phyloP scores from a whole-genome alignment of 176 grass and related monocot species.

The Microstegium vimineum region DNA sequence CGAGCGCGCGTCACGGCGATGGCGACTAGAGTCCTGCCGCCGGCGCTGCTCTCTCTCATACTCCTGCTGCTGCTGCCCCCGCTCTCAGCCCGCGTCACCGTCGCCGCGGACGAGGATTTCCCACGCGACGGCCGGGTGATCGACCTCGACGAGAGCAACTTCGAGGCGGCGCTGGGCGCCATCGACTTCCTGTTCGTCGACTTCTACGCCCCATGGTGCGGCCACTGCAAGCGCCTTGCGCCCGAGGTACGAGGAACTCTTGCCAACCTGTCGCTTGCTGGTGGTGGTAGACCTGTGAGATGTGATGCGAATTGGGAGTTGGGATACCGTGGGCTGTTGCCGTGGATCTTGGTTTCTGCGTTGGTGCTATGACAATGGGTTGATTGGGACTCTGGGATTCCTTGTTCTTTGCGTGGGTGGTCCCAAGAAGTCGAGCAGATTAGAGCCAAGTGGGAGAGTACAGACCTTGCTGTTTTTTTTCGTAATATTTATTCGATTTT shows the following conservation, averaged over 20 bases:
- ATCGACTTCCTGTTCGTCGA: slow-evolving; percentile 88
- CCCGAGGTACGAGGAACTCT: slow-evolving; percentile 54
- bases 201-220: slow-evolving; percentile 95
- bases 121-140: slow-evolving; percentile 76
- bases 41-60: slow-evolving; percentile 14
- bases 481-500: neutral
- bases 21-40: slow-evolving; percentile 18
- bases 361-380: neutral
- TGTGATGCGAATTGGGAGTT: slow-evolving; percentile 25
- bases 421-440: slow-evolving; percentile 21
- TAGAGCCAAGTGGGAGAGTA: neutral
- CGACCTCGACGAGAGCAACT: slow-evolving; percentile 83
- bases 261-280: neutral
- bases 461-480: neutral
- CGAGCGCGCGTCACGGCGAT: slow-evolving; percentile 23
- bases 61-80: slow-evolving; percentile 21
- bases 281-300: neutral
- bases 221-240: slow-evolving; percentile 89
- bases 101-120: slow-evolving; percentile 41
- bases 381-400: neutral
- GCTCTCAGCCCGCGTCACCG: slow-evolving; percentile 12
- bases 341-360: slow-evolving; percentile 27
- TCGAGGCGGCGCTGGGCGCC: slow-evolving; percentile 69
- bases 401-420: neutral
- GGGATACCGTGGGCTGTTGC: neutral